A percentile compares a stretch with the other conserved stretches of the same genome.
These are phyloP conservation scores for Perkinsus chesapeaki DNA, from an alignment of 169 alveolate genomes.

Conservation along the genomic window DNA sequence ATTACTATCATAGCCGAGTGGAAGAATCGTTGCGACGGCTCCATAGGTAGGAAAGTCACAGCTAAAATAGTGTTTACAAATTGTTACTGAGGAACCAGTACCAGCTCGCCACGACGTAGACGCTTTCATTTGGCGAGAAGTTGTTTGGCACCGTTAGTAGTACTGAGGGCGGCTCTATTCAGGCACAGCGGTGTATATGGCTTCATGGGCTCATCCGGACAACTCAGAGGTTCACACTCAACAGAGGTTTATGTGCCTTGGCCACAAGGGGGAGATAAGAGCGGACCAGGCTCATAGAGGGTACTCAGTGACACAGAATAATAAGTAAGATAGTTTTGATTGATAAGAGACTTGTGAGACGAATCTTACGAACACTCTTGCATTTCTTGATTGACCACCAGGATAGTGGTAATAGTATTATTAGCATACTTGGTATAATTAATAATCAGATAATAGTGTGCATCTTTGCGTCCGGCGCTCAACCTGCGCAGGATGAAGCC, in stretches of 20 bases:
- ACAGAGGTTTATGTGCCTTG: conserved; percentile 12
- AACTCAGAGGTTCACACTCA: conserved; percentile 8
- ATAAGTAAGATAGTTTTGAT: not conserved
- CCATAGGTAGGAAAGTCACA: not conserved
- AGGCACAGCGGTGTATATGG: conserved; percentile 9
- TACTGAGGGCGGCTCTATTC: not conserved
- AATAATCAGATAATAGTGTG: too few relatives aligned
- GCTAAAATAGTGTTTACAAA: too few relatives aligned
- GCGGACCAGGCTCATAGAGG: conserved; percentile 9
- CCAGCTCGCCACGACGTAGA: too few relatives aligned
- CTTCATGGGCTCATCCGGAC: conserved; percentile 9
- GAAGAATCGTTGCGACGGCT: not conserved
- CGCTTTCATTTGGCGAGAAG: not conserved
- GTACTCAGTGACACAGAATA: not conserved
- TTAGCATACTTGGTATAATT: too few relatives aligned
- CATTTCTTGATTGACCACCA: too few relatives aligned
- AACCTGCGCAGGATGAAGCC: too few relatives aligned
- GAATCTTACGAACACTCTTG: too few relatives aligned
- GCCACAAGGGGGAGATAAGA: conserved; percentile 7
- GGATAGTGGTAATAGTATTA: too few relatives aligned
- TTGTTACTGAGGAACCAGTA: too few relatives aligned
- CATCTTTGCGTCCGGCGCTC: too few relatives aligned
- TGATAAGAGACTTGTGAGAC: too few relatives aligned
- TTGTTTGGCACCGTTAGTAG: not conserved
- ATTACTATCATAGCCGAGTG: conserved; percentile 11